These are phyloP conservation scores for Pogostemon cablin DNA, from an alignment of 257 asterid species.

Conservation along the genomic window DNA sequence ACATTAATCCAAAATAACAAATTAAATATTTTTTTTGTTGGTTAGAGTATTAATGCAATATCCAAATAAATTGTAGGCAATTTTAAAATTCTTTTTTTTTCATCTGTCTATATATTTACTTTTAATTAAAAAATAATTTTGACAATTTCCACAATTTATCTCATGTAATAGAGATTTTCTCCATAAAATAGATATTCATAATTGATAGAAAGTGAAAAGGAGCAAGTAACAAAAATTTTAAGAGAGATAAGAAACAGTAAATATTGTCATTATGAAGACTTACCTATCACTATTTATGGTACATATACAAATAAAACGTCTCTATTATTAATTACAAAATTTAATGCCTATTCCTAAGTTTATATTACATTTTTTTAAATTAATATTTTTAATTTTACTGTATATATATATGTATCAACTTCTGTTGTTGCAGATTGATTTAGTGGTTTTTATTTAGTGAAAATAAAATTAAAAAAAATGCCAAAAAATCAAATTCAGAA, in stretches of 20 bases:
- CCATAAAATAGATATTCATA: slow-evolving; percentile 8
- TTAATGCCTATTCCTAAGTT: slow-evolving; percentile 27
- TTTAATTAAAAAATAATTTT: no score
- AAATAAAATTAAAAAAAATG: slow-evolving; percentile 36
- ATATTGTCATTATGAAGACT: slow-evolving; percentile 34
- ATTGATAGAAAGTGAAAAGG: slow-evolving; percentile 5
- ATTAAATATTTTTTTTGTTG: no score
- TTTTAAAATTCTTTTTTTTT: no score
- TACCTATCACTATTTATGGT: slow-evolving; percentile 39
- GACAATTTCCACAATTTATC: no score
- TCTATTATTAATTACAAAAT: slow-evolving; percentile 30
- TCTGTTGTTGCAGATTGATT: slow-evolving; percentile 4
- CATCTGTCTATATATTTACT: no score
- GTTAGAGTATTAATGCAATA: no score
- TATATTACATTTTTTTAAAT: not conserved
- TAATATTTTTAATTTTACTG: not conserved
- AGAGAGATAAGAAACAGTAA: slow-evolving; percentile 17
- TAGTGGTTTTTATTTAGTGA: not conserved
- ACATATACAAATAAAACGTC: slow-evolving; percentile 27
- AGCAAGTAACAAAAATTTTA: not conserved
- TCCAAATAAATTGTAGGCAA: no score
- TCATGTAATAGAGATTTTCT: no score
- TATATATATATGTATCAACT: slow-evolving; percentile 29
- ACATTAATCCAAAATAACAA: no score
- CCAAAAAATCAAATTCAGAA: slow-evolving; percentile 58